Evolutionary conservation across 1,139 yeast species (phyloP).

Genomic region (Arxiozyma telluris): DNA sequence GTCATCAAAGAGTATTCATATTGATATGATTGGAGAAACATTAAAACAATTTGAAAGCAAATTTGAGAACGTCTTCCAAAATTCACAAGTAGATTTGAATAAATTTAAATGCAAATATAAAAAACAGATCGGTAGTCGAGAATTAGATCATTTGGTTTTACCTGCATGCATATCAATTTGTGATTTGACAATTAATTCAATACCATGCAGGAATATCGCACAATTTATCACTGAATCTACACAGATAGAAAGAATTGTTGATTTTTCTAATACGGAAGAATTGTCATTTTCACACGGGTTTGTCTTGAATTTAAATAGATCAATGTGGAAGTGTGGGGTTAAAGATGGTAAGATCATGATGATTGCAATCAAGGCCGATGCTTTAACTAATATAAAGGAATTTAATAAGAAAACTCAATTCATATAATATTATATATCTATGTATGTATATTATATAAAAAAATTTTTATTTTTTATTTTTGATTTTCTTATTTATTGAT

Average conservation of each 20-base stretch:
- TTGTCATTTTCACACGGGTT: constrained; percentile 17
- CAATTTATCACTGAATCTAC: constrained; percentile 18
- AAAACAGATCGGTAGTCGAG: constrained; percentile 1
- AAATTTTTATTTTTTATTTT: neutral
- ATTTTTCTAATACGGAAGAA: constrained; percentile 10
- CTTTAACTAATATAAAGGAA: constrained; percentile 23
- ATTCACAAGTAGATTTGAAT: constrained; percentile 8
- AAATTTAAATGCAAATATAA: constrained; percentile 10
- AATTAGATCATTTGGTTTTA: constrained; percentile 13
- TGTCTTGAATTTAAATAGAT: constrained; percentile 20
- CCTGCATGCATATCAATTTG: constrained; percentile 27
- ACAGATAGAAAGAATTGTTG: constrained; percentile 16
- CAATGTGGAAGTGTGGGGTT: constrained; percentile 28
- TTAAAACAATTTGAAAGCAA: constrained; percentile 24
- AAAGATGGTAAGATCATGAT: constrained; percentile 19
- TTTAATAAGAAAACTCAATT: constrained; percentile 15
- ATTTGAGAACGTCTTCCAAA: constrained; percentile 16
- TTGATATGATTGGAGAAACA: constrained; percentile 25
- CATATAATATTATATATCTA: constrained; percentile 3
- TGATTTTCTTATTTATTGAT: neutral
- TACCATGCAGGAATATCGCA: constrained; percentile 19
- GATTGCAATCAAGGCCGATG: constrained; percentile 26
- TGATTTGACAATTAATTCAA: constrained; percentile 21
- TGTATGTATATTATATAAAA: neutral
- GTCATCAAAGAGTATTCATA: constrained; percentile 24